Evolutionary conservation across 805 yeast species (phyloP), one percentile per base, ranked within the genome.

Genomic region (Cyberlindnera americana): DNA sequence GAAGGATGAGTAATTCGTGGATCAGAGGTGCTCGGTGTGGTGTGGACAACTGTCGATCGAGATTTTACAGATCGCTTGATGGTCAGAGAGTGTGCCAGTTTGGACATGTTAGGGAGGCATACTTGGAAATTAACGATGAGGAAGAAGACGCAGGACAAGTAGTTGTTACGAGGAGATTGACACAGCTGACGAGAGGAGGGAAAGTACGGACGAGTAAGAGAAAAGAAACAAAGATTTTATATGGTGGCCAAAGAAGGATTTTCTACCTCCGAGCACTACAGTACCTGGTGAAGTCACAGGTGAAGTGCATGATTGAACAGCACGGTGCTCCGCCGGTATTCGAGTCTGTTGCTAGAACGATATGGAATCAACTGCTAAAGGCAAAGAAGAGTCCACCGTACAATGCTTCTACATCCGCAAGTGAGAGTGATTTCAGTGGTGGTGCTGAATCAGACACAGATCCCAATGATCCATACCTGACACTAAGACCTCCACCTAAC

Each of bases 81-180:
- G 99, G 99, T 19, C 77, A 77, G 36, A 73, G 80, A 41, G 81
- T 90, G 10, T 91, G 99, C 59, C 91, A 85, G 53, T 83, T 75
- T 54, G 98, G 98, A 5, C 99, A 91, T 62, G 89, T 90, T 16
- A 75, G 77, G 61, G 91, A 81, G 48, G 89, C 90, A 25, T 83
- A 81, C 46, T 56, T 83, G 19, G 95, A 87, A 57, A 70, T 78
- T 46, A 85, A 84, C 47, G 91, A 87, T 53, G 95, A 87, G 33
- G 89, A 82, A n/a, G 91, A 81, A 44, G 83, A 75, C 44, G 81
- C 73, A 25, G 30, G 33, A 4, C 60, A 61, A 22, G 64, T 58
- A 32, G 70, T 70, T 11, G 64, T 67, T 11, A 78, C 87, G 5
- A 69, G 76, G 52, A 66, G 86, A 41, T 54, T 83, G 18, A 37